Conservation (phyloP, 257 asterid species). For the Haberlea rhodopensis region DNA sequence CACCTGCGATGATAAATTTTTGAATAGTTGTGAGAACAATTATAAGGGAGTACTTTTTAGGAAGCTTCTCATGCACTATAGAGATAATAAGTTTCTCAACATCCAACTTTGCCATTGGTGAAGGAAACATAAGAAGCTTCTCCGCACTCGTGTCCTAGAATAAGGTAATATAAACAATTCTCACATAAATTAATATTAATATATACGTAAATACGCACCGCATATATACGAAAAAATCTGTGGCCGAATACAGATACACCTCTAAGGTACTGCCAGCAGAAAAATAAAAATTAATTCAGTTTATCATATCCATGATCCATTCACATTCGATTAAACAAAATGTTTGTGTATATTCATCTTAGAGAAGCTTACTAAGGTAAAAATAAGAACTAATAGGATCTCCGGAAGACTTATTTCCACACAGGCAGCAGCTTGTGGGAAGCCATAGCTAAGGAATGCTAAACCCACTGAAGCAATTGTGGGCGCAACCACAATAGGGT, state of each 20-base stretch:
- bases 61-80: background rate
- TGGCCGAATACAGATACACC: slow-evolving; percentile 77
- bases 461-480: slow-evolving; percentile 87
- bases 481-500: slow-evolving; percentile 97
- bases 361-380: slow-evolving; percentile 75
- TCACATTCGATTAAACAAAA: slow-evolving; percentile 6
- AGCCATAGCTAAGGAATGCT: slow-evolving; percentile 93
- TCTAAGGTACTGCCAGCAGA: slow-evolving; percentile 69
- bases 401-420: slow-evolving; percentile 88
- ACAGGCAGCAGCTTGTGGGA: slow-evolving; percentile 97
- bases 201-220: slow-evolving; percentile 45
- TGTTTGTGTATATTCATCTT: slow-evolving; percentile 10
- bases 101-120: background rate
- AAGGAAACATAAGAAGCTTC: background rate
- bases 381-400: slow-evolving; percentile 76
- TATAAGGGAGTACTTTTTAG: slow-evolving; percentile 7
- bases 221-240: slow-evolving; percentile 73
- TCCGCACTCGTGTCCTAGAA: too few species aligned
- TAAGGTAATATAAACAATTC: too few species aligned
- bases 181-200: slow-evolving; percentile 2
- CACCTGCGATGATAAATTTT: slow-evolving; percentile 54
- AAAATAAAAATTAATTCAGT: background rate
- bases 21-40: slow-evolving; percentile 22
- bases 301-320: background rate
- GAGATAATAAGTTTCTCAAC: background rate